Evolutionary conservation across 176 grass and related monocot genomes (phyloP).

Genomic region (Aegilops tauschii): DNA sequence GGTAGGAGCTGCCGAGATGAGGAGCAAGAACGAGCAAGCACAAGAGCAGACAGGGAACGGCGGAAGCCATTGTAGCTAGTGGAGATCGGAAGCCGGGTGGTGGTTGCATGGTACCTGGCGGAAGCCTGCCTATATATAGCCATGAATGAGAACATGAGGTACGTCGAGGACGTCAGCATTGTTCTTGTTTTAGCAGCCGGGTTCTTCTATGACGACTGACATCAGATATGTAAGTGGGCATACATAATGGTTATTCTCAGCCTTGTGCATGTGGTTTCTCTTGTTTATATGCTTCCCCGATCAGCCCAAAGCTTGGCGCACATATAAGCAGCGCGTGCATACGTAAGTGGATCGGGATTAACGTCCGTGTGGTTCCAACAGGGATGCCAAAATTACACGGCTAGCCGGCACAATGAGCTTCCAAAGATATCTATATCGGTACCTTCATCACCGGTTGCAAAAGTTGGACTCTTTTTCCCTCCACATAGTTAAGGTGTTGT

Average conservation of each 20-base stretch:
- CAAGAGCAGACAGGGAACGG: not conserved
- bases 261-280: not conserved
- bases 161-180: not conserved
- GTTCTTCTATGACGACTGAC: not conserved
- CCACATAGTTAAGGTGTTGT: not conserved
- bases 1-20: not conserved
- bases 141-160: too few species aligned
- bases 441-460: not conserved
- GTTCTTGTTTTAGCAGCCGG: not conserved
- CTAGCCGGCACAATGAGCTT: too few species aligned
- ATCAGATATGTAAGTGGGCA: not conserved
- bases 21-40: not conserved
- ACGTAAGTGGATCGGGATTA: not conserved
- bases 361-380: not conserved
- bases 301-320: not conserved
- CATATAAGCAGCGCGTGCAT: too few species aligned
- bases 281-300: not conserved
- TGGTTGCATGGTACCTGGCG: not conserved
- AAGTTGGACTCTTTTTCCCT: not conserved
- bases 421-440: not conserved
- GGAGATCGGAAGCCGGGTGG: not conserved
- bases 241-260: not conserved
- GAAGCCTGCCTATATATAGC: not conserved
- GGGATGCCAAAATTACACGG: not conserved
- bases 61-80: not conserved